Base-by-base conservation (phyloP, 371 early-diverging fungal species). In the Coemansia sp. region DNA sequence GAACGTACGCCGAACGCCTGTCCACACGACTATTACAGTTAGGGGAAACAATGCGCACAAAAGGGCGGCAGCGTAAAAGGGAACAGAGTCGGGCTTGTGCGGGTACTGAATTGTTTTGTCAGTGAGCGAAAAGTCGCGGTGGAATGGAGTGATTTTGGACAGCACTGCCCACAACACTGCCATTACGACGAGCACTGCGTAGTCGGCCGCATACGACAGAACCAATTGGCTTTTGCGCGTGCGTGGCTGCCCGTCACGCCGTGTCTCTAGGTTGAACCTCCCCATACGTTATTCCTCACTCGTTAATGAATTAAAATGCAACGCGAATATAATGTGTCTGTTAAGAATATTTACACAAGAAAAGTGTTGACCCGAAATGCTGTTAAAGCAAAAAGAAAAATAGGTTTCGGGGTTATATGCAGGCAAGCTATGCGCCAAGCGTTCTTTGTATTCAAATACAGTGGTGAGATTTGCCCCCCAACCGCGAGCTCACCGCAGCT, bases 21-120 rank as follows among this genome's bases (percentile, higher is more conserved):
- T 71, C 53, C 87, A 72, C 14, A 63, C 12, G 11, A 78, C 67
- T 33, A 92, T 85, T 1, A 86, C 59, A 4, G 82, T 62, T 39
- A 86, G 56, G 6, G 93, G 93, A 9, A 83, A 52, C 5, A 87
- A 64, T 40, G 84, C 71, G 25, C 83, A 79, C 80, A 90, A 85
- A 20, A 82, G 63, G 8, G 87, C 73, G 12, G 84, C 77, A 80
- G 87, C 85, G 59, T 84, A 80, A 47, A 87, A 88, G 0, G 90
- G 84, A 12, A 86, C 83, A 57, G 89, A 89, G 33, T 87, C 70
- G 25, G 81, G 83, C 56, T 86, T 82, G 67, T 87, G 82, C 2
- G 88, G 86, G 72, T 84, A 86, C 78, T 84, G 83, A 54, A 93
- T 88, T 9, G 87, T 84, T 40, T 82, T 86, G 75, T 93, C 90